phyloP scores from a whole-genome alignment of 2,329 filamentous ascomycete genomes.

The Aspergillus latus region DNA sequence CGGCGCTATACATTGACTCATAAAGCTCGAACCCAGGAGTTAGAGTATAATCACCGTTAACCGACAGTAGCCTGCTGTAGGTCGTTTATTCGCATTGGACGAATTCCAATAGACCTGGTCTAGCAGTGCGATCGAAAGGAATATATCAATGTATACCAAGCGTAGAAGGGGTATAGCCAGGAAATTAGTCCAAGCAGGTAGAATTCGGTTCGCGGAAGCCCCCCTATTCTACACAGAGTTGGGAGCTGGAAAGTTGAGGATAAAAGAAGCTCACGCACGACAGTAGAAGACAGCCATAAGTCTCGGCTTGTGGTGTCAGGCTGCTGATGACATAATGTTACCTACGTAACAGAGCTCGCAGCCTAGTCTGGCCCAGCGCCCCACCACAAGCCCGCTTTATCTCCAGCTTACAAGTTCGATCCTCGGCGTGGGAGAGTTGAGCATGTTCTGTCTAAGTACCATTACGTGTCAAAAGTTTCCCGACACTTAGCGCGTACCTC shows the following conservation, averaged over 20 bases:
- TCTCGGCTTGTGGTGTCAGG: constrained; percentile 22
- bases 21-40: constrained; percentile 22
- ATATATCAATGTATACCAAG: constrained; percentile 8
- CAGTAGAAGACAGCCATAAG: constrained; percentile 19
- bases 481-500: no score
- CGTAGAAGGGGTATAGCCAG: background rate
- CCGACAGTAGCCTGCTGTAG: constrained; percentile 27
- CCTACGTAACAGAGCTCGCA: constrained; percentile 24
- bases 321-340: constrained; percentile 27
- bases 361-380: constrained; percentile 16
- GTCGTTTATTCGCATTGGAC: constrained; percentile 29
- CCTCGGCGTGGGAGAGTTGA: background rate
- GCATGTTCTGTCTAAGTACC: background rate
- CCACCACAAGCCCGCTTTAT: background rate
- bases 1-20: constrained; percentile 22
- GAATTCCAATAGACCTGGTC: constrained; percentile 13
- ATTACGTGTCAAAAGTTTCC: no score
- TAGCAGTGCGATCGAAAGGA: constrained; percentile 19
- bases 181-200: background rate
- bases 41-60: constrained; percentile 22
- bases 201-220: background rate
- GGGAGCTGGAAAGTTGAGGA: constrained; percentile 10
- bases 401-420: constrained; percentile 7
- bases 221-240: constrained; percentile 11
- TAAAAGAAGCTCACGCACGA: constrained; percentile 20